Conservation (phyloP, 1,139 yeast genomes). For the Wickerhamiella infanticola region DNA sequence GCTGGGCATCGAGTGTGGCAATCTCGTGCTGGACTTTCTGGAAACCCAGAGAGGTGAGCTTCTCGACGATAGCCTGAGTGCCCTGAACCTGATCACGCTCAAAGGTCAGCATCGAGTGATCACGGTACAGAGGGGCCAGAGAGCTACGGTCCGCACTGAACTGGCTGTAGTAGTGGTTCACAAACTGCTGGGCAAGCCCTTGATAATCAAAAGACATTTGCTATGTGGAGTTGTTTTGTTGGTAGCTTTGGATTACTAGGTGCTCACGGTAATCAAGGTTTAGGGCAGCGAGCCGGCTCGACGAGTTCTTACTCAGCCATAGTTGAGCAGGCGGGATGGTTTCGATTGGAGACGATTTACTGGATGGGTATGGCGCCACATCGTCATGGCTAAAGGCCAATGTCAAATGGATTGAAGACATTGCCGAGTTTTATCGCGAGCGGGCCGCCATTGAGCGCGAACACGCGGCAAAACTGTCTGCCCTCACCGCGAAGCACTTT, state of each 20-base stretch:
- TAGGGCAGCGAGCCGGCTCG: background rate
- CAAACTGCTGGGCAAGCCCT: slow-evolving; percentile 46
- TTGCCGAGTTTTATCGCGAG: slow-evolving; percentile 73
- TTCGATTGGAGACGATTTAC: slow-evolving; percentile 26
- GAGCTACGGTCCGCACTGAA: slow-evolving; percentile 87
- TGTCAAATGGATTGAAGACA: slow-evolving; percentile 56
- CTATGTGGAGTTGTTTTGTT: too few relatives aligned
- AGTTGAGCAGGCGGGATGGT: background rate
- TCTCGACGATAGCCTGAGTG: slow-evolving; percentile 80
- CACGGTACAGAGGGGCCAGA: slow-evolving; percentile 89
- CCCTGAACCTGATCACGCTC: slow-evolving; percentile 94
- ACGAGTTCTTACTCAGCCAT: background rate
- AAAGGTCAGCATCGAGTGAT: slow-evolving; percentile 92
- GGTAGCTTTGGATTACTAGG: too few relatives aligned
- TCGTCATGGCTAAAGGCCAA: slow-evolving; percentile 65
- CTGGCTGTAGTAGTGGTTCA: slow-evolving; percentile 88
- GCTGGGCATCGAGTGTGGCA: slow-evolving; percentile 94
- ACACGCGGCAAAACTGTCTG: slow-evolving; percentile 52
- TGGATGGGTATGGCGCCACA: slow-evolving; percentile 66
- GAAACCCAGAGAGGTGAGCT: slow-evolving; percentile 75
- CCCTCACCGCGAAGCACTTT: slow-evolving; percentile 52
- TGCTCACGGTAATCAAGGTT: too few relatives aligned
- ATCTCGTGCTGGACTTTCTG: slow-evolving; percentile 85
- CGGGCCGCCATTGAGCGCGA: slow-evolving; percentile 71
- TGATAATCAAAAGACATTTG: slow-evolving; percentile 16